Conservation (phyloP, 306 rosid species). For the Amphicarpaea edgeworthii region DNA sequence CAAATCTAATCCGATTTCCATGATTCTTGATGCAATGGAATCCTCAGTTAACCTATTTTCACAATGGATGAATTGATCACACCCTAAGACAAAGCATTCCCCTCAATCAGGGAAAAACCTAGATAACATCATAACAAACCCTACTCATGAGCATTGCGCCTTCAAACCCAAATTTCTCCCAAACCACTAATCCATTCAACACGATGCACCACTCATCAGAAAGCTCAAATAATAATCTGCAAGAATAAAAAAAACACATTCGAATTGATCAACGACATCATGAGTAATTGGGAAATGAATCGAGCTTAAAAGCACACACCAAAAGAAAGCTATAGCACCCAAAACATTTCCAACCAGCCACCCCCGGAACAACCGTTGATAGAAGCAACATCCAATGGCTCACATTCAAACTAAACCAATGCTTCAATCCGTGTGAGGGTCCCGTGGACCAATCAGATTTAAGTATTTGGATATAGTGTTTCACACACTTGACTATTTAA, state of each 20-base stretch:
- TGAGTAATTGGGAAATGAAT: slow-evolving; percentile 52
- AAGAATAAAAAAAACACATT: slow-evolving; percentile 38
- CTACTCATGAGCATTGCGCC: slow-evolving; percentile 66
- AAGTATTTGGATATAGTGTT: slow-evolving; percentile 49
- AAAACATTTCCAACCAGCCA: slow-evolving; percentile 28
- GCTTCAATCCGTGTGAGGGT: slow-evolving; percentile 65
- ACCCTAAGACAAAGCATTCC: slow-evolving; percentile 44
- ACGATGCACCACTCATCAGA: slow-evolving; percentile 41
- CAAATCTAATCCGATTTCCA: slow-evolving; percentile 50
- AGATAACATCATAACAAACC: slow-evolving; percentile 68
- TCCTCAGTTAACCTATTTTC: slow-evolving; percentile 53
- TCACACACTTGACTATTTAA: slow-evolving; percentile 71
- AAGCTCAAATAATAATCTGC: slow-evolving; percentile 67
- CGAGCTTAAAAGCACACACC: slow-evolving; percentile 45
- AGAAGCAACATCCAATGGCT: slow-evolving; percentile 56
- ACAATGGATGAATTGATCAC: neutral
- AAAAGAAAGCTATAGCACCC: slow-evolving; percentile 69
- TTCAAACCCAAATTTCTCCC: slow-evolving; percentile 59
- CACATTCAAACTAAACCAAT: slow-evolving; percentile 57
- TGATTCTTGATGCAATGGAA: slow-evolving; percentile 52
- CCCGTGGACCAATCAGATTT: slow-evolving; percentile 60
- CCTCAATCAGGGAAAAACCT: slow-evolving; percentile 48
- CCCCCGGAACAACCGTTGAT: slow-evolving; percentile 62
- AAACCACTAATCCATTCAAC: neutral
- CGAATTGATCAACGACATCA: neutral